These are phyloP conservation scores for Hansenula lynferdii DNA, from an alignment of 1,139 yeast genomes.

Conservation along the genomic window DNA sequence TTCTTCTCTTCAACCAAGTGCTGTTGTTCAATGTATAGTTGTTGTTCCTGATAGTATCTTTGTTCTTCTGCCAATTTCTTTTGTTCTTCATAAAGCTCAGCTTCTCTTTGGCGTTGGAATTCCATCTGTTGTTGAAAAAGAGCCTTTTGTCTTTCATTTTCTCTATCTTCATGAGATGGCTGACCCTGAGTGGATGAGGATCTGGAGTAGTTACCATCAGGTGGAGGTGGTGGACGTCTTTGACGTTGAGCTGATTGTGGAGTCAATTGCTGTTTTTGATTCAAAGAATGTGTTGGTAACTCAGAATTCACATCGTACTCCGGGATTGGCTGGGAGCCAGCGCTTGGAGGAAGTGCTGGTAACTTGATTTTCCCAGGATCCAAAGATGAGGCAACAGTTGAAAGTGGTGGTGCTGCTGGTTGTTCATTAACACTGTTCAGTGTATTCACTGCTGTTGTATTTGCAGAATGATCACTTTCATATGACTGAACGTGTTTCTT, in stretches of 20 bases:
- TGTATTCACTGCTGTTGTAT: slow-evolving; percentile 21
- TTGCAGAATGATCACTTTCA: slow-evolving; percentile 14
- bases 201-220: slow-evolving; percentile 2
- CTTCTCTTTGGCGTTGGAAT: slow-evolving; percentile 13
- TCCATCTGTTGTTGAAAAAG: slow-evolving; percentile 4
- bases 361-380: slow-evolving; percentile 9
- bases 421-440: too few relatives aligned
- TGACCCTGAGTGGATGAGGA: neutral
- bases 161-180: neutral
- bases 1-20: slow-evolving; percentile 9
- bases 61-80: neutral
- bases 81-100: slow-evolving; percentile 6
- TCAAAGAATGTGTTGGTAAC: slow-evolving; percentile 12
- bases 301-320: neutral
- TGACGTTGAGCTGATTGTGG: slow-evolving; percentile 6
- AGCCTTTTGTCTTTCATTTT: neutral
- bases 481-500: too few relatives aligned
- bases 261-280: slow-evolving; percentile 9
- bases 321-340: neutral
- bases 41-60: slow-evolving; percentile 5
- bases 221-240: slow-evolving; percentile 14
- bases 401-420: slow-evolving; percentile 22
- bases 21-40: slow-evolving; percentile 1
- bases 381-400: too few relatives aligned
- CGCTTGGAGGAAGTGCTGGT: slow-evolving; percentile 11